These are phyloP conservation scores for Rhodotorula sp. DNA, from an alignment of 1,284 basidiomycete genomes.

Conservation along the genomic window DNA sequence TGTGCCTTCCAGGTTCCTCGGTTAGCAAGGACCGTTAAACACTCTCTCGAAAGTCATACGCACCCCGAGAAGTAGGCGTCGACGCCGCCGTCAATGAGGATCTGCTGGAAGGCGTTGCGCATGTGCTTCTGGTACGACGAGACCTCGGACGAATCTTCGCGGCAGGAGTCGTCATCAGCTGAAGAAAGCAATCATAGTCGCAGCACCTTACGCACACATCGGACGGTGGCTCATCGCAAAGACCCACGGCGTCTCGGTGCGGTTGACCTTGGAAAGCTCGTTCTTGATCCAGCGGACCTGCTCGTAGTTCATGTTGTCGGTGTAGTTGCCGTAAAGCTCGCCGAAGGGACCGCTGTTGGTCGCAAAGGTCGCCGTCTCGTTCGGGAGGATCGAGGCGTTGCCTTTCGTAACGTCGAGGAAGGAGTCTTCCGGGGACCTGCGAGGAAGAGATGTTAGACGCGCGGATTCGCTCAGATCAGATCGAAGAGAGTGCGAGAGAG, in stretches of 20 bases:
- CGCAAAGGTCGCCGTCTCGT: conserved; percentile 1
- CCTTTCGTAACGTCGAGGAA: conserved; percentile 42
- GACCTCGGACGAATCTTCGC: background rate
- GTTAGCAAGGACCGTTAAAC: background rate
- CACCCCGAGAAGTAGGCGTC: background rate
- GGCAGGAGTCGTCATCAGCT: too few relatives aligned
- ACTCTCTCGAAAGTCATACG: background rate
- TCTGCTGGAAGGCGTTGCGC: background rate
- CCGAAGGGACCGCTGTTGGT: conserved; percentile 38
- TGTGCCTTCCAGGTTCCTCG: background rate
- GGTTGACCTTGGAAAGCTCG: too few relatives aligned
- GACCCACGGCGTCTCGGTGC: background rate
- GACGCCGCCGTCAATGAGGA: background rate
- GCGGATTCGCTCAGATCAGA: background rate
- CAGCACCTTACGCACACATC: too few relatives aligned
- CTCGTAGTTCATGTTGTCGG: conserved; percentile 14
- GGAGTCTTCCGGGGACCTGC: conserved; percentile 38
- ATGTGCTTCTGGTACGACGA: background rate
- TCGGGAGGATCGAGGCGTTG: conserved; percentile 36
- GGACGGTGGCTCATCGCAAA: background rate
- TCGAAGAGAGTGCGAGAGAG: background rate
- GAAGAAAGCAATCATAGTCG: background rate
- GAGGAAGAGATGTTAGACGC: conserved; percentile 5
- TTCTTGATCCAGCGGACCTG: too few relatives aligned
- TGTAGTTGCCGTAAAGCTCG: background rate